Evolutionary conservation across 1,139 yeast genomes (phyloP).

Genomic region (Petasospora fabianii): DNA sequence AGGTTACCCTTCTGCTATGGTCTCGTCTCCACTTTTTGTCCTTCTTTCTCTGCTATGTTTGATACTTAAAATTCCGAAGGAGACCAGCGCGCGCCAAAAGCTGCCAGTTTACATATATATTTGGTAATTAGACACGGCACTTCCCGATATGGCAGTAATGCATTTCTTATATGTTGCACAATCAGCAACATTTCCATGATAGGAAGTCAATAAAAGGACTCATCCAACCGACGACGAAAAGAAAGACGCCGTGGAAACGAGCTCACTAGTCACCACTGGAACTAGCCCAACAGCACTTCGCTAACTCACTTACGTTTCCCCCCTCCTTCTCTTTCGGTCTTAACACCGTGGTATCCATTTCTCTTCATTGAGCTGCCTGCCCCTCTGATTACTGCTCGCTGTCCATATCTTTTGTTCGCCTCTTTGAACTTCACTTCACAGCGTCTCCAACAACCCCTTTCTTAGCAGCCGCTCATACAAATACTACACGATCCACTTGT

Average conservation of each 20-base stretch:
- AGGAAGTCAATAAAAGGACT: conserved; percentile 2
- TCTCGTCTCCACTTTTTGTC: no score
- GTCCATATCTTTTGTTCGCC: neutral
- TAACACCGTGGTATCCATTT: neutral
- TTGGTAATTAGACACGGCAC: no score
- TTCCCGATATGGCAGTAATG: conserved; percentile 5
- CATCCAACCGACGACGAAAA: neutral
- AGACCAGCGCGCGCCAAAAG: no score
- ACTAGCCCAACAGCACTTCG: neutral
- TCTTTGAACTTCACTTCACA: neutral
- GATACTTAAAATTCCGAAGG: conserved; percentile 4
- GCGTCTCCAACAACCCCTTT: no score
- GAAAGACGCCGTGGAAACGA: neutral
- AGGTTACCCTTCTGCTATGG: no score
- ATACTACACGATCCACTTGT: neutral
- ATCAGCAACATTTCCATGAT: neutral
- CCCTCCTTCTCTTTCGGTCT: neutral
- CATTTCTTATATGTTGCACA: neutral
- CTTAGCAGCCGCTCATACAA: no score
- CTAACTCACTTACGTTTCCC: neutral
- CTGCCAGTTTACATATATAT: no score
- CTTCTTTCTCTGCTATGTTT: no score
- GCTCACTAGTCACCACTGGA: neutral
- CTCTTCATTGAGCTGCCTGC: neutral
- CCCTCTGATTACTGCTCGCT: neutral